These are phyloP conservation scores for Coemansia sp. DNA, from an alignment of 192 early-diverging fungal species.

Conservation along the genomic window DNA sequence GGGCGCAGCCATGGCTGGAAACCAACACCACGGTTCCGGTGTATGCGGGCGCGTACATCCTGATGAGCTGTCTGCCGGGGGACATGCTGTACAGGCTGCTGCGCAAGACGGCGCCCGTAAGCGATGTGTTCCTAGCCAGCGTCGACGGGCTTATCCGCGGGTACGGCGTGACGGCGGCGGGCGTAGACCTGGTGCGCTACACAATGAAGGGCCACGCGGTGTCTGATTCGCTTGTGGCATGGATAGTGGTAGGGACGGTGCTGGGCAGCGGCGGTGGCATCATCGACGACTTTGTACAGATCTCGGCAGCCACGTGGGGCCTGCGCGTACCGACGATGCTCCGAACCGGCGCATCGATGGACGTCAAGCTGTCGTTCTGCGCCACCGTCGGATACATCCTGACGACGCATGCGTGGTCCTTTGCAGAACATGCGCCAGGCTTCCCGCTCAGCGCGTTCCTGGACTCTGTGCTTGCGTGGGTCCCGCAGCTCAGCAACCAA, in stretches of 20 bases:
- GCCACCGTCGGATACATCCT: slow-evolving; percentile 52
- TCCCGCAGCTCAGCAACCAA: slow-evolving; percentile 42
- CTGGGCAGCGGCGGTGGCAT: slow-evolving; percentile 57
- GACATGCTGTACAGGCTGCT: slow-evolving; percentile 45
- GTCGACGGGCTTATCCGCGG: slow-evolving; percentile 55
- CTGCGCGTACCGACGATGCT: slow-evolving; percentile 52
- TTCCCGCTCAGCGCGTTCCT: slow-evolving; percentile 44
- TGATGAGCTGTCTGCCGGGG: slow-evolving; percentile 44
- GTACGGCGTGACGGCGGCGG: slow-evolving; percentile 54
- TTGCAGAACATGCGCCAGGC: slow-evolving; percentile 35
- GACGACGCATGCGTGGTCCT: slow-evolving; percentile 54
- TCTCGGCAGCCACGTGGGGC: slow-evolving; percentile 36
- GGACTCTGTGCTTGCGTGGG: slow-evolving; percentile 31
- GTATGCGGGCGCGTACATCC: slow-evolving; percentile 40
- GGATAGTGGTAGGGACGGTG: slow-evolving; percentile 51
- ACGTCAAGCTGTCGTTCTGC: slow-evolving; percentile 49
- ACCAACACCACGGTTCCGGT: slow-evolving; percentile 47
- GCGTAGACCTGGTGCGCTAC: slow-evolving; percentile 53
- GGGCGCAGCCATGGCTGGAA: slow-evolving; percentile 52
- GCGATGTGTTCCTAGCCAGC: slow-evolving; percentile 53
- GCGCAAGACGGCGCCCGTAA: slow-evolving; percentile 39
- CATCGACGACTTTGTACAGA: slow-evolving; percentile 56
- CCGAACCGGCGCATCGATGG: slow-evolving; percentile 25
- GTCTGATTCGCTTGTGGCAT: slow-evolving; percentile 50
- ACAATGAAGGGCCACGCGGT: slow-evolving; percentile 45